phyloP scores from a whole-genome alignment of 805 yeast species.

The Pichia paraexigua region DNA sequence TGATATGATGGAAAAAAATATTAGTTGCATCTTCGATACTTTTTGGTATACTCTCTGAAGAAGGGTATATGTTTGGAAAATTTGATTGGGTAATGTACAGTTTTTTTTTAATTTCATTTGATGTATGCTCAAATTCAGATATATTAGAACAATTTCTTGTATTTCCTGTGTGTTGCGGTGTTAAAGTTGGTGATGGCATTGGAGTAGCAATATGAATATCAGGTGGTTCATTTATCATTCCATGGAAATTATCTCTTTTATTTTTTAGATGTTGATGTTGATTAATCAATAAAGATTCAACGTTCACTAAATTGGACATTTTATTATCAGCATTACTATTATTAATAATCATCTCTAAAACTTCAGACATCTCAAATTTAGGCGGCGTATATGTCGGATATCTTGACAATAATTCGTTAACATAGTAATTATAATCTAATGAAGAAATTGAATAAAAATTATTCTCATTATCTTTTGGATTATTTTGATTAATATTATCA shows the following conservation, averaged over 20 bases:
- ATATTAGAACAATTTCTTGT: constrained; percentile 20
- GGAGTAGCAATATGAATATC: constrained; percentile 76
- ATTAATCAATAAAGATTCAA: constrained; percentile 24
- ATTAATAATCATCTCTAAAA: constrained; percentile 29
- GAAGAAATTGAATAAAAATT: constrained; percentile 49
- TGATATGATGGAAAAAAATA: constrained; percentile 52
- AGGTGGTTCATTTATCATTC: constrained; percentile 20
- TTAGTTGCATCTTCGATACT: constrained; percentile 76
- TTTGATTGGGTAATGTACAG: constrained; percentile 27
- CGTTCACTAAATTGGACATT: constrained; percentile 18
- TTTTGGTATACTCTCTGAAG: constrained; percentile 42
- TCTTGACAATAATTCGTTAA: constrained; percentile 64
- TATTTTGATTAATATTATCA: background rate
- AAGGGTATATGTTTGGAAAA: constrained; percentile 28
- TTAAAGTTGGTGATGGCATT: constrained; percentile 70
- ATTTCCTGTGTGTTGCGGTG: constrained; percentile 35
- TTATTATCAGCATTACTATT: constrained; percentile 9
- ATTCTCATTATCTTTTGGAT: background rate
- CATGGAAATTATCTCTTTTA: constrained; percentile 3
- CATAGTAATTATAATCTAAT: constrained; percentile 72
- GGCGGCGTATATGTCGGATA: constrained; percentile 66
- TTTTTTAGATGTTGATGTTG: constrained; percentile 25
- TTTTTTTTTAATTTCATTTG: constrained; percentile 27
- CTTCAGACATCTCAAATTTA: constrained; percentile 36
- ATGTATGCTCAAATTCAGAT: constrained; percentile 24